Evolutionary conservation across 2,329 filamentous ascomycete species (phyloP).

Genomic region (Ophiocordyceps camponoti-leonardi): DNA sequence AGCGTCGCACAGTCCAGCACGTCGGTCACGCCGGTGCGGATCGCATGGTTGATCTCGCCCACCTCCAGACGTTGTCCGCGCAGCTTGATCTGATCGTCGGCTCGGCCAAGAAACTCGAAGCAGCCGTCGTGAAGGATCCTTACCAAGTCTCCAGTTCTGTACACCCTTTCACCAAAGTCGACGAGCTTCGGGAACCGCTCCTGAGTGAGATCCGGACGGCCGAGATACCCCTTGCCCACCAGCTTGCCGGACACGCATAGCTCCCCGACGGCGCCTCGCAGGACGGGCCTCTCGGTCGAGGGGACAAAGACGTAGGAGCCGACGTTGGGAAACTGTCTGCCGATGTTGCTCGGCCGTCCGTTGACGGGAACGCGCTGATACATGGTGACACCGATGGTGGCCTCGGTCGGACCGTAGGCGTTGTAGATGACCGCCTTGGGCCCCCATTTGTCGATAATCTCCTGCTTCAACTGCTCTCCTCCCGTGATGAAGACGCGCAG

Average conservation of each 20-base stretch:
- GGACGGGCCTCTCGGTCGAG: conserved; percentile 50
- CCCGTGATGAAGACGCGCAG: conserved; percentile 88
- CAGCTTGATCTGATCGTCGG: conserved; percentile 84
- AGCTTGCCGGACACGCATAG: conserved; percentile 76
- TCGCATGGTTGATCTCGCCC: conserved; percentile 76
- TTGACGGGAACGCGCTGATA: conserved; percentile 63
- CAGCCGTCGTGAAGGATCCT: conserved; percentile 63
- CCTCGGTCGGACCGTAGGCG: conserved; percentile 81
- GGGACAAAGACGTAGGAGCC: conserved; percentile 63
- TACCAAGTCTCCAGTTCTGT: conserved; percentile 80
- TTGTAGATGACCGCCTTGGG: conserved; percentile 71
- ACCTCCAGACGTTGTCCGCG: conserved; percentile 80
- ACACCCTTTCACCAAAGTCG: conserved; percentile 44
- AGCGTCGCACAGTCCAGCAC: conserved; percentile 60
- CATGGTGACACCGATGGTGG: conserved; percentile 85
- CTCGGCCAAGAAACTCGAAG: conserved; percentile 75
- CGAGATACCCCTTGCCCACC: conserved; percentile 80
- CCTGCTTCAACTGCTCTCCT: conserved; percentile 73
- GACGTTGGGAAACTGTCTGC: conserved; percentile 72
- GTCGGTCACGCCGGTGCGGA: conserved; percentile 38
- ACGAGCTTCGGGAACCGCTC: conserved; percentile 57
- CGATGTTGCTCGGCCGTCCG: conserved; percentile 77
- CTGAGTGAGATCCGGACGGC: conserved; percentile 56
- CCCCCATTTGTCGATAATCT: conserved; percentile 79
- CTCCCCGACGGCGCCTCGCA: conserved; percentile 69